Conservation (phyloP, 2,329 filamentous ascomycete genomes). For the Emericellopsis atlantica region DNA sequence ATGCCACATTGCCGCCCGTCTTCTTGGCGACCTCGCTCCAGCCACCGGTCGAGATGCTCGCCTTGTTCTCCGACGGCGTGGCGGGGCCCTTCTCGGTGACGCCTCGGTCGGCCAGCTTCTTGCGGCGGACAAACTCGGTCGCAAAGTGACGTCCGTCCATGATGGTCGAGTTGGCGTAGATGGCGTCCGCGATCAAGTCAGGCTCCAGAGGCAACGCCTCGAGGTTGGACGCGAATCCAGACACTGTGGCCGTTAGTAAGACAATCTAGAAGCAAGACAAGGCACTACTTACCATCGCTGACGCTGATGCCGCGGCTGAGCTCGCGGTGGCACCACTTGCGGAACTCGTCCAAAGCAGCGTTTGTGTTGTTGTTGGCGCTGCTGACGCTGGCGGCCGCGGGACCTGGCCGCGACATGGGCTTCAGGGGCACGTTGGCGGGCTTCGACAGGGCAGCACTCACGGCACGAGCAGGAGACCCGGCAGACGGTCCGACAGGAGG, state of each 20-base stretch:
- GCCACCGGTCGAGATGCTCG: slow-evolving; percentile 42
- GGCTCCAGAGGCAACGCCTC: slow-evolving; percentile 64
- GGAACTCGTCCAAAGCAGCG: slow-evolving; percentile 75
- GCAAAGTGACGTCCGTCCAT: slow-evolving; percentile 90
- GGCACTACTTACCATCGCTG: slow-evolving; percentile 35
- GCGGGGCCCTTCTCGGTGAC: slow-evolving; percentile 63
- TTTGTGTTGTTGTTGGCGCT: slow-evolving; percentile 20
- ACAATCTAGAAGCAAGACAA: not conserved
- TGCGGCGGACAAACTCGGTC: slow-evolving; percentile 86
- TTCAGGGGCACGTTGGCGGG: slow-evolving; percentile 31
- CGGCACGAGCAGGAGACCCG: slow-evolving; percentile 35
- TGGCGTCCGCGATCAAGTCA: slow-evolving; percentile 76
- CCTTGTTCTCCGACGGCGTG: slow-evolving; percentile 27
- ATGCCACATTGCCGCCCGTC: slow-evolving; percentile 35
- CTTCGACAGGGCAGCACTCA: slow-evolving; percentile 30
- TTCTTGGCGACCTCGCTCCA: slow-evolving; percentile 99
- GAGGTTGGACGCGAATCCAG: slow-evolving; percentile 68
- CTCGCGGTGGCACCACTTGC: slow-evolving; percentile 79
- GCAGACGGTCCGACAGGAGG: slow-evolving; percentile 37
- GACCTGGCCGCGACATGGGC: slow-evolving; percentile 33
- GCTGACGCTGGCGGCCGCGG: slow-evolving; percentile 23
- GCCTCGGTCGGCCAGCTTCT: slow-evolving; percentile 86
- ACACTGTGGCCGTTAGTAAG: slow-evolving; percentile 36
- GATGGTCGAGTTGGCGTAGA: slow-evolving; percentile 76
- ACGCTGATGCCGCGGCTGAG: slow-evolving; percentile 58